Percentiles rank a stretch among this genome's conserved stretches.
These are phyloP conservation scores for Yamadazyma kitorensis DNA, from an alignment of 805 yeast species.

Conservation along the genomic window DNA sequence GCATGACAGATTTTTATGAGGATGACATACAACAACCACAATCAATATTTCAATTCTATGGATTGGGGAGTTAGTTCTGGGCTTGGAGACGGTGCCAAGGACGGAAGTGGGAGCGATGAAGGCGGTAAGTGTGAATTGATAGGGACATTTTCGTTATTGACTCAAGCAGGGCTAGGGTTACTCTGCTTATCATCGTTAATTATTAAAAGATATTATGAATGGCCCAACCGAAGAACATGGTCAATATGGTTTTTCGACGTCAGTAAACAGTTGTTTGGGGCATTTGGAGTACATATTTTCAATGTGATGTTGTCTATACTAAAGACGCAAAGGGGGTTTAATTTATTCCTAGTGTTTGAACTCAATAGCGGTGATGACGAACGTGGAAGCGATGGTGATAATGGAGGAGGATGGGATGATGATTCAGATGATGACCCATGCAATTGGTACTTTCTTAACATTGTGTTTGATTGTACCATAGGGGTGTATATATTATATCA, in stretches of 20 bases:
- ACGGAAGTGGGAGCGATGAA: slow-evolving; percentile 29
- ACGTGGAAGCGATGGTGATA: slow-evolving; percentile 17
- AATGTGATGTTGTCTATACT: slow-evolving; percentile 71
- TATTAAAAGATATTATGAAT: slow-evolving; percentile 72
- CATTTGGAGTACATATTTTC: slow-evolving; percentile 76
- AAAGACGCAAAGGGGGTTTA: slow-evolving; percentile 27
- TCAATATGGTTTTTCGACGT: slow-evolving; percentile 88
- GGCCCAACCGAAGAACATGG: slow-evolving; percentile 81
- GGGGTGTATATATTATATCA: slow-evolving; percentile 79
- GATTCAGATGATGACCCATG: slow-evolving; percentile 55
- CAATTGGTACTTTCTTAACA: slow-evolving; percentile 90
- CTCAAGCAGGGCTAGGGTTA: slow-evolving; percentile 75
- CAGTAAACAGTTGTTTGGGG: slow-evolving; percentile 84
- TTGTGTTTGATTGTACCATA: slow-evolving; percentile 86
- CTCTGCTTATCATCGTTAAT: slow-evolving; percentile 73
- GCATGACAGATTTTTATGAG: no score
- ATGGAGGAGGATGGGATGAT: slow-evolving; percentile 22
- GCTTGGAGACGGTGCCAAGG: no score
- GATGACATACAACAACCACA: no score
- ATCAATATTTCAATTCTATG: no score
- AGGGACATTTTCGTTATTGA: slow-evolving; percentile 82
- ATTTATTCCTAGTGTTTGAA: neutral
- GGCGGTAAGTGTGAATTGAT: slow-evolving; percentile 46
- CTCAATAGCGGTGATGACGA: neutral
- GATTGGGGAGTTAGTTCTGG: no score